Conservation (phyloP, 179 eudicot genomes). For the Silene coronaria region DNA sequence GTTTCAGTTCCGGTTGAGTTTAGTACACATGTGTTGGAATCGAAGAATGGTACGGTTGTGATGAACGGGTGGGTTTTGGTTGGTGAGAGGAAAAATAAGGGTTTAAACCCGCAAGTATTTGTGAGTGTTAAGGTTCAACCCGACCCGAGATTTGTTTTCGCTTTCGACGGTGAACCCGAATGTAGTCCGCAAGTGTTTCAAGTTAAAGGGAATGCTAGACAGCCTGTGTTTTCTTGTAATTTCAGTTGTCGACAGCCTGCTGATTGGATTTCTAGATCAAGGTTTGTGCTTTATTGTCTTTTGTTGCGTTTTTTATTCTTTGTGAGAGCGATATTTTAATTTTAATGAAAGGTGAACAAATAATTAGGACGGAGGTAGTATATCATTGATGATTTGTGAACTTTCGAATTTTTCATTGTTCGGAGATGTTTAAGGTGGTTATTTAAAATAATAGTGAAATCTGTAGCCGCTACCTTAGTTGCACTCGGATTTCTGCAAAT, state of each 20-base stretch:
- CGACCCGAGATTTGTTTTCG: conserved; percentile 81
- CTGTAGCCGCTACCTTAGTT: too few relatives aligned
- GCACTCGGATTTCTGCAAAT: too few relatives aligned
- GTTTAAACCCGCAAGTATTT: conserved; percentile 33
- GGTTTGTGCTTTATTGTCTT: conserved; percentile 28
- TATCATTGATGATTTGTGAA: background rate
- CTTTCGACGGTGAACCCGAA: conserved; percentile 79
- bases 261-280: conserved; percentile 47
- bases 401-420: too few relatives aligned
- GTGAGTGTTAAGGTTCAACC: conserved; percentile 58
- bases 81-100: conserved; percentile 22
- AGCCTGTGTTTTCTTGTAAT: conserved; percentile 88
- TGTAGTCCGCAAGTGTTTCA: conserved; percentile 91
- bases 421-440: too few relatives aligned
- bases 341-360: background rate
- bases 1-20: conserved; percentile 40
- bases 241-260: conserved; percentile 56
- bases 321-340: too few relatives aligned
- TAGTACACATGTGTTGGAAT: conserved; percentile 27
- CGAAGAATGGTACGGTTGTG: conserved; percentile 31
- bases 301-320: background rate
- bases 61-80: conserved; percentile 67
- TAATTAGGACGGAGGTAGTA: background rate
- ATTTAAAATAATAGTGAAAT: too few relatives aligned
- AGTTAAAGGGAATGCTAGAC: conserved; percentile 63